Conservation (phyloP, 306 rosid species). For the Carpinus viminea region DNA sequence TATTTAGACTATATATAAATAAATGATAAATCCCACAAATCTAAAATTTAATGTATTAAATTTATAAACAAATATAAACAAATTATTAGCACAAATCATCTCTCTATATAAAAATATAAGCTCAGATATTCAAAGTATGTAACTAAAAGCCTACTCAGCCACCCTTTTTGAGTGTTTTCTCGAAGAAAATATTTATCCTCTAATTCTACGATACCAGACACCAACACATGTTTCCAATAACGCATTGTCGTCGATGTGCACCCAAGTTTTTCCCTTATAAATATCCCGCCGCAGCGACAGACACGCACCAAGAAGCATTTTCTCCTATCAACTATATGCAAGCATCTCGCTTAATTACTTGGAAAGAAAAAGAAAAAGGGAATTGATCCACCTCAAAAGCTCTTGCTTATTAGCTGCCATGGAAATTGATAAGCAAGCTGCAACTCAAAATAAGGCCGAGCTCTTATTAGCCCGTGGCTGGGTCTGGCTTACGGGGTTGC, state of each 20-base stretch:
- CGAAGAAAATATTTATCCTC: constrained; percentile 30
- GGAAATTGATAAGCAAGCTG: constrained; percentile 43
- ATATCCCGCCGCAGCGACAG: constrained; percentile 9
- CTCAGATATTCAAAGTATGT: no score
- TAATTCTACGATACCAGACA: constrained; percentile 36
- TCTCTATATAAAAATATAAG: no score
- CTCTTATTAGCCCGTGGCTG: constrained; percentile 9
- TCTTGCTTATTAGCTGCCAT: constrained; percentile 26
- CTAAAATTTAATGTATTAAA: no score
- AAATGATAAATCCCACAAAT: no score
- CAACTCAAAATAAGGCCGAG: constrained; percentile 29
- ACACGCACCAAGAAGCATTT: constrained; percentile 29
- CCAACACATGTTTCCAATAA: constrained; percentile 41
- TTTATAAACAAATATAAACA: no score
- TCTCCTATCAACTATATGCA: constrained; percentile 1
- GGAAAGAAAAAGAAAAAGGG: constrained; percentile 7
- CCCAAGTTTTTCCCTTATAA: constrained; percentile 43
- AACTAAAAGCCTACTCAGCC: constrained; percentile 33
- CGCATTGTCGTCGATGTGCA: constrained; percentile 18
- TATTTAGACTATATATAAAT: no score
- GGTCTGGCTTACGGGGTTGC: constrained; percentile 36
- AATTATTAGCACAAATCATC: no score
- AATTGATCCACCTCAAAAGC: background rate
- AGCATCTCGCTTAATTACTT: constrained; percentile 16
- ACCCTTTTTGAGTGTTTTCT: constrained; percentile 13